Evolutionary conservation across 163 green algal species (phyloP).

Genomic region (Scenedesmus sp.): DNA sequence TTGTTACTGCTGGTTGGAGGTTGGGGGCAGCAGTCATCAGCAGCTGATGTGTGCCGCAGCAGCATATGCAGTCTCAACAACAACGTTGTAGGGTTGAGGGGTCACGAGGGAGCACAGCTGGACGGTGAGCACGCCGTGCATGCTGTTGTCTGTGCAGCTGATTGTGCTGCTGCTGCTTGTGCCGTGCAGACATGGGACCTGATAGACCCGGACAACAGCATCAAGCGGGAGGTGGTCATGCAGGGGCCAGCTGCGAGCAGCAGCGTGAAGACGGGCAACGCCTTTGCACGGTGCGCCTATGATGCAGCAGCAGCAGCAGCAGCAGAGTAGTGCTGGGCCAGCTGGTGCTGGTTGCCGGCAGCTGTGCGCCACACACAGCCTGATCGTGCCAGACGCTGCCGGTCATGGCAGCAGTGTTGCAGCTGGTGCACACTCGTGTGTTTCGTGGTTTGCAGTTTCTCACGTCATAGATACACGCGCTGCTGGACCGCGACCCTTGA

Average conservation of each 20-base stretch:
- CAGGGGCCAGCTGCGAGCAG: constrained; percentile 23
- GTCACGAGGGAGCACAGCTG: too few species aligned
- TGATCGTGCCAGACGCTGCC: too few species aligned
- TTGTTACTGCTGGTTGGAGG: too few species aligned
- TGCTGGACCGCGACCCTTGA: too few species aligned
- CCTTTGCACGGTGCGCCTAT: constrained; percentile 16
- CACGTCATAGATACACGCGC: too few species aligned
- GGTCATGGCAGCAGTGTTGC: not conserved
- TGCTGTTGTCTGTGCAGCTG: not conserved
- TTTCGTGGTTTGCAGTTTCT: too few species aligned
- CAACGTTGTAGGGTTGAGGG: not conserved
- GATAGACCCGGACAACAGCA: constrained; percentile 51
- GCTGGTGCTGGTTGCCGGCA: not conserved
- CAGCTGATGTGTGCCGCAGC: not conserved
- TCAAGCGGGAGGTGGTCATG: constrained; percentile 23
- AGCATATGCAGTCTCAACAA: not conserved
- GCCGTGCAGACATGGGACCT: constrained; percentile 41
- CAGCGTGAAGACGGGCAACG: constrained; percentile 23
- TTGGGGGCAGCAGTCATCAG: not conserved
- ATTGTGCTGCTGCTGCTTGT: not conserved
- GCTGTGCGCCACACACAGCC: not conserved
- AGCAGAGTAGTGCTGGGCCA: not conserved
- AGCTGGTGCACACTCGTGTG: too few species aligned
- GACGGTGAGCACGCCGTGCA: too few species aligned
- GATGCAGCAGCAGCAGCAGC: not conserved